Conservation (phyloP, 495 filamentous ascomycete species). For the Articulospora tetracladia region DNA sequence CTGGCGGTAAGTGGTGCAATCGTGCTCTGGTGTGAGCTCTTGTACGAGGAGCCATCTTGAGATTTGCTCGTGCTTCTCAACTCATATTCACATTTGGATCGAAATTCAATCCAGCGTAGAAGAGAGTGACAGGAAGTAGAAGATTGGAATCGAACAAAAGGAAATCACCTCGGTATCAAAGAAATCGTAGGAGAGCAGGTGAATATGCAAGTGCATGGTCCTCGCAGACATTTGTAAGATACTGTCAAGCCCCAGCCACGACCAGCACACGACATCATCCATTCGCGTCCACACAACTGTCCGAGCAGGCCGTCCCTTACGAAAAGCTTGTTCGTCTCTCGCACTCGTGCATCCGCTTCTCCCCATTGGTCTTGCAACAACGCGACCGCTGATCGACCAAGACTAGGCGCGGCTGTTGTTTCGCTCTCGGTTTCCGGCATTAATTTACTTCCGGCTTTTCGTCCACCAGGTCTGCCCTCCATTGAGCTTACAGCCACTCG, state of each 20-base stretch:
- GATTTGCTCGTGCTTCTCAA: not conserved
- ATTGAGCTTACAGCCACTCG: not conserved
- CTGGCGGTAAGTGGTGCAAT: conserved; percentile 4
- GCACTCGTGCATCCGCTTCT: no score
- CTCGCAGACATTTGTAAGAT: not conserved
- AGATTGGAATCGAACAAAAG: not conserved
- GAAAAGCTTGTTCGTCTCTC: not conserved
- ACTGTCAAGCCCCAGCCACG: not conserved
- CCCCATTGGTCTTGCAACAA: not conserved
- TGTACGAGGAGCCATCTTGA: conserved; percentile 6
- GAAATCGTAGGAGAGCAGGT: not conserved
- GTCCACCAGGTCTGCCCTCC: no score
- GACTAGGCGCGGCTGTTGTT: not conserved
- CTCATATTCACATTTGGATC: not conserved
- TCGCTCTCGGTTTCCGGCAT: not conserved
- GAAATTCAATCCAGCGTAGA: not conserved
- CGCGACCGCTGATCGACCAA: not conserved
- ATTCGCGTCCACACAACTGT: not conserved
- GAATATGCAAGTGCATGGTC: not conserved
- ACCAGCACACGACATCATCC: not conserved
- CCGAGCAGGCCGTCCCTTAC: not conserved
- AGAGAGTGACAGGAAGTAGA: not conserved
- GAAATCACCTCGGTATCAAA: no score
- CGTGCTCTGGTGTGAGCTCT: not conserved
- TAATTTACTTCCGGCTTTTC: not conserved